phyloP scores from a whole-genome alignment of 139 green algal species.

The Auxenochlorella pyrenoidosa region DNA sequence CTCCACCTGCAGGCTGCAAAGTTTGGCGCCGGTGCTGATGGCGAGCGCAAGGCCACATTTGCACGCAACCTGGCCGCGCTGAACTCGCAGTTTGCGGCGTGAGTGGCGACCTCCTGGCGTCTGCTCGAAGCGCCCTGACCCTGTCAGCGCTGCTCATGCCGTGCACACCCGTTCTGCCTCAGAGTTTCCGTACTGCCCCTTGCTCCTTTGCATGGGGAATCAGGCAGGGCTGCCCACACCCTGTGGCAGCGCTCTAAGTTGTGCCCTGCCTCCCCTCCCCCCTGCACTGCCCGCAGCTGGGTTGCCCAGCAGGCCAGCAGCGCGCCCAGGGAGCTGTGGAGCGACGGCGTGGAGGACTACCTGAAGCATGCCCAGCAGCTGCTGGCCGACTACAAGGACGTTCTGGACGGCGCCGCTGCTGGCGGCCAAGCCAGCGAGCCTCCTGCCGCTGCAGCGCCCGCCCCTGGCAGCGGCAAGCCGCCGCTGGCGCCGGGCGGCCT shows the following conservation, averaged over 20 bases:
- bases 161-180: background rate
- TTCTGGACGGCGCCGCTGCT: constrained; percentile 27
- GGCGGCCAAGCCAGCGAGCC: background rate
- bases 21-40: constrained; percentile 1
- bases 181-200: too few species aligned
- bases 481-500: constrained; percentile 4
- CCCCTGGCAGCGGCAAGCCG: background rate
- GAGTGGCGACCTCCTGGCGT: background rate
- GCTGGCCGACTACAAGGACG: constrained; percentile 58
- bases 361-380: constrained; percentile 53
- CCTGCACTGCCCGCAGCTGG: constrained; percentile 43
- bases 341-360: constrained; percentile 60
- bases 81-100: constrained; percentile 53
- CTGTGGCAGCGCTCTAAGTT: background rate
- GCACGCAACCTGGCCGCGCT: constrained; percentile 29
- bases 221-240: background rate
- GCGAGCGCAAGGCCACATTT: constrained; percentile 38
- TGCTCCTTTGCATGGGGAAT: background rate
- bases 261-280: background rate
- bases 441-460: background rate
- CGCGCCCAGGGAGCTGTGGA: constrained; percentile 53
- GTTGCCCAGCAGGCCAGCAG: constrained; percentile 20
- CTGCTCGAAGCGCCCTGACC: background rate
- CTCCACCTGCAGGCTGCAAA: constrained; percentile 6
- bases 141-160: background rate